Conservation (phyloP, 768 basidiomycete genomes). For the Multifurca ochricompacta region DNA sequence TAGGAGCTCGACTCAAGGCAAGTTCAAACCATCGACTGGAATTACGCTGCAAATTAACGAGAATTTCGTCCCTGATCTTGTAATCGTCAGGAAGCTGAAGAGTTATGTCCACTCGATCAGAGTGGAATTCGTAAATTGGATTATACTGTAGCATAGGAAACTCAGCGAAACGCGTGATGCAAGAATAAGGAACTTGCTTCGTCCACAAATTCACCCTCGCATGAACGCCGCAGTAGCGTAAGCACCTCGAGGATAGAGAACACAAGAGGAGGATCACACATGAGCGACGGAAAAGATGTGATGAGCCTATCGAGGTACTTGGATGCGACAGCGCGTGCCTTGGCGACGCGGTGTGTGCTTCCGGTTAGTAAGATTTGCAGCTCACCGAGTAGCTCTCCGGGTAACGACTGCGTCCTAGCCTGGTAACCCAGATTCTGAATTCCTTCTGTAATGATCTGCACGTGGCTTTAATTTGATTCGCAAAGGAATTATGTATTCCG, state of each 20-base stretch:
- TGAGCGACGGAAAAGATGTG: conserved; percentile 86
- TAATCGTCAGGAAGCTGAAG: conserved; percentile 84
- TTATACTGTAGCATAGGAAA: conserved; percentile 57
- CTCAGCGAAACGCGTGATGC: not conserved
- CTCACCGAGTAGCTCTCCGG: conserved; percentile 58
- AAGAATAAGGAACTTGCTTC: conserved; percentile 48
- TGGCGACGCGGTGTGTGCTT: conserved; percentile 76
- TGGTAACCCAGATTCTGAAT: conserved; percentile 62
- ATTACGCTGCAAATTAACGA: conserved; percentile 62
- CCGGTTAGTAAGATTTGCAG: conserved; percentile 66
- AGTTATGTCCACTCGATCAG: conserved; percentile 65
- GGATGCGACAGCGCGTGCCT: conserved; percentile 74
- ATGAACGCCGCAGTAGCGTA: conserved; percentile 78
- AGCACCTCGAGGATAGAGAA: conserved; percentile 87
- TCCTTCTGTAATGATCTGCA: conserved; percentile 72
- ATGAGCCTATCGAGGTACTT: conserved; percentile 81
- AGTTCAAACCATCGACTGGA: conserved; percentile 81
- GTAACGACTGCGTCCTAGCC: conserved; percentile 74
- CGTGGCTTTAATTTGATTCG: not conserved
- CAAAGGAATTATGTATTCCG: not conserved
- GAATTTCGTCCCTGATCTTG: conserved; percentile 74
- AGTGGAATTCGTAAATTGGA: conserved; percentile 75
- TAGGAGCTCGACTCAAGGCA: conserved; percentile 80
- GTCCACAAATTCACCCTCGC: conserved; percentile 85
- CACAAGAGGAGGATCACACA: conserved; percentile 85